Base-by-base conservation (phyloP, 169 alveolate species). In the Cystoisospora suis region DNA sequence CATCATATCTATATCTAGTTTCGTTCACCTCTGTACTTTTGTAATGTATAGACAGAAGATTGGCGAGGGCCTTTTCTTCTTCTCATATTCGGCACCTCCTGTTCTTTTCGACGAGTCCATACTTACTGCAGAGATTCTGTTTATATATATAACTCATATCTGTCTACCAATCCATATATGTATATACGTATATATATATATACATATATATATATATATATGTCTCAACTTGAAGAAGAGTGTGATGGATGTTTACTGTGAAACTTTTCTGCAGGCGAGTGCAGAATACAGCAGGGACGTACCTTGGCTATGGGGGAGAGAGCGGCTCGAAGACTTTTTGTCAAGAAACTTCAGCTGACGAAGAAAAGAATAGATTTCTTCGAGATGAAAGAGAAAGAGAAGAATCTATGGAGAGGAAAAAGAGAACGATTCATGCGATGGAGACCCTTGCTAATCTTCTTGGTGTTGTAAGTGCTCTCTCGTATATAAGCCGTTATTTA, bases 231-330 rank as follows among this genome's bases (percentile, higher is more conserved):
- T 49, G 61, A 20, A 53, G 20, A 9, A 53, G 65, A 9, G 20
- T n/a, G n/a, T 65, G n/a, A 44, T 20, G 77, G 9, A 5, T 65
- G 5, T 65, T 27, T 23, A 15, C 12, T 65, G 1, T 44, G 77
- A 2, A 32, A 5, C 77, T 12, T n/a, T n/a, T 23, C n/a, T n/a
- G n/a, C 77, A 65, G 77, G 4, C 77, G 77, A 7, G 77, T 65
- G 42, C 77, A 65, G 77, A 36, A 65, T n/a, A 44, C 77, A n/a
- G 77, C 77, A n/a, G 77, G 77, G 77, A 44, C 77, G n/a, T n/a
- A n/a, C n/a, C n/a, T n/a, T n/a, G n/a, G n/a, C n/a, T n/a, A n/a
- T n/a, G n/a, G n/a, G n/a, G n/a, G n/a, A n/a, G n/a, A n/a, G n/a
- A n/a, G n/a, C n/a, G n/a, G n/a, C n/a, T n/a, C n/a, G n/a, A n/a